Evolutionary conservation across 1,139 yeast species (phyloP).

Genomic region (Kurtzmaniella quercitrusa): DNA sequence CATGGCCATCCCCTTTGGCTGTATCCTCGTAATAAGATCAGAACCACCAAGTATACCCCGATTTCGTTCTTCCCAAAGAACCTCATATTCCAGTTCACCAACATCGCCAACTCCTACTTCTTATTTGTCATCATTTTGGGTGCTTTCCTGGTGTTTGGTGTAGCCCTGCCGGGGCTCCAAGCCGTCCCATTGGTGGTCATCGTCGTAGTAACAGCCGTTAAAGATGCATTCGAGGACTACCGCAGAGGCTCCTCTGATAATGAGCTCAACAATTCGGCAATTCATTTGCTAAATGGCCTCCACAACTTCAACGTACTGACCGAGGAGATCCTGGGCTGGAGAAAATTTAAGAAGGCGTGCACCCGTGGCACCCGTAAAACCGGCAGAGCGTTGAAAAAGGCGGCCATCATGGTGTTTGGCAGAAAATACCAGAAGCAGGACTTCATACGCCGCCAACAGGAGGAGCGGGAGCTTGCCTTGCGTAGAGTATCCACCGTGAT

Average conservation of each 20-base stretch:
- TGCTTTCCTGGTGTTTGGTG: slow-evolving; percentile 88
- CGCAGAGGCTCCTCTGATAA: slow-evolving; percentile 75
- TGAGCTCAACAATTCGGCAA: slow-evolving; percentile 82
- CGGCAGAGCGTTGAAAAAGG: slow-evolving; percentile 19
- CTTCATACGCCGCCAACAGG: slow-evolving; percentile 21
- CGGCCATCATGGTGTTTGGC: slow-evolving; percentile 25
- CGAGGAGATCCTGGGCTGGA: slow-evolving; percentile 50
- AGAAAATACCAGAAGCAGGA: slow-evolving; percentile 24
- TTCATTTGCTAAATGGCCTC: slow-evolving; percentile 69
- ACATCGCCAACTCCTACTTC: slow-evolving; percentile 88
- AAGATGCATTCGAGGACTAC: slow-evolving; percentile 93
- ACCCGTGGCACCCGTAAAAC: slow-evolving; percentile 18
- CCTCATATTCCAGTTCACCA: slow-evolving; percentile 57
- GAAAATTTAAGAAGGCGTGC: slow-evolving; percentile 53
- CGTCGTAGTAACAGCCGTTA: slow-evolving; percentile 80
- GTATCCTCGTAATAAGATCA: slow-evolving; percentile 57
- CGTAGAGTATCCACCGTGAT: slow-evolving; percentile 38
- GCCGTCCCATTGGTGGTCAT: slow-evolving; percentile 94
- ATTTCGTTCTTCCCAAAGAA: slow-evolving; percentile 52
- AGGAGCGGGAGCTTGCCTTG: slow-evolving; percentile 26
- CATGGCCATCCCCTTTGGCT: slow-evolving; percentile 53
- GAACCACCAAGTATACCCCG: slow-evolving; percentile 61
- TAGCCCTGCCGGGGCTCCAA: slow-evolving; percentile 80
- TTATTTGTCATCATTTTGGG: slow-evolving; percentile 78
- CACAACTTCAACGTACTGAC: slow-evolving; percentile 78